Evolutionary conservation across 2,329 filamentous ascomycete genomes (phyloP), one percentile per base, ranked within the genome.

Genomic region (Hypoxylon sp.): DNA sequence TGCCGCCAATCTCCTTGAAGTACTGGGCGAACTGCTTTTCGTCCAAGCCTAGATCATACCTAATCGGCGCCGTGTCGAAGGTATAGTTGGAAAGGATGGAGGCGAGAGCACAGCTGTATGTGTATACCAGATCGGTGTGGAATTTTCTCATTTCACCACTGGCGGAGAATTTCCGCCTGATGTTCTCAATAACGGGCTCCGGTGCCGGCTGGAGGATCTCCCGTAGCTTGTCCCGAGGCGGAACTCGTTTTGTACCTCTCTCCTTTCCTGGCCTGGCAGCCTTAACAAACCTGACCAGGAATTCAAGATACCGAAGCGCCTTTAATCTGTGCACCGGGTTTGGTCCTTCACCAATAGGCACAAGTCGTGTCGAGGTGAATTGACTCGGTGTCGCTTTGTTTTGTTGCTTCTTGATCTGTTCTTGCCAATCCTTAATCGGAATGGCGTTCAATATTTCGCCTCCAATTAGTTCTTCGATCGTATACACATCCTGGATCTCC

Each of bases 1-100:
- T 86, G 28, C 89, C 91, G 20, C 92, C 92, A 68, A 95, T 88
- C 76, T 94, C 92, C 49, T 81, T 79, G 76, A 91, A 94, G 76
- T 93, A 94, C 73, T 88, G 84, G 54, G 82, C 84, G 71, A 94
- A 88, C 73, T 87, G 82, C 78, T 87, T 90, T 76, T 89, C 87
- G 68, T 93, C 90, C 59, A 94, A 72, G 73, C 86, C 85, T 62
- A 95, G 78, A 73, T 95, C 92, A 65, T 91, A 87, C 55, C 87
- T 85, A 67, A 96, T 78, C 68, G 89, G 84, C 65, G 84, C 85
- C 6, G 89, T 89, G 71, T 94, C 89, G 57, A 92, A 87, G 73
- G 89, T 87, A 73, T 88, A 93, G 73, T 89, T 88, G 71, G 93
- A 90, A 17, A 93, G 80, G 65, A 92, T 86, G 74, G 91, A 85